phyloP scores from a whole-genome alignment of 73 alveolate genomes.

The Paramecium primaurelia region DNA sequence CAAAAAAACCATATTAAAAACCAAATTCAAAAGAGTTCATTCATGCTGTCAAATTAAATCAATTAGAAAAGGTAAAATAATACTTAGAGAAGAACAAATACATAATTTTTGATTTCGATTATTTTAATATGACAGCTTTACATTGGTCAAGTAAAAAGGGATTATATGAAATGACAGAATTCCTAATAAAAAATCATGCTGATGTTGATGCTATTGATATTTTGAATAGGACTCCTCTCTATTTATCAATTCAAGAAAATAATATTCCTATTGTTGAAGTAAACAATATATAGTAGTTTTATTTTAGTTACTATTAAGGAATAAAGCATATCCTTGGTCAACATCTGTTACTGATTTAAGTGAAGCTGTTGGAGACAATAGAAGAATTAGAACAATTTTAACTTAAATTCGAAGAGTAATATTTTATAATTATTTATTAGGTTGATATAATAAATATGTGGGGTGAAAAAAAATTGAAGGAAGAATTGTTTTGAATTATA shows the following conservation, averaged over 20 bases:
- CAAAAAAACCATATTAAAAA: constrained; percentile 5
- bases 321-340: constrained; percentile 35
- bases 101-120: constrained; percentile 2
- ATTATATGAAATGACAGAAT: constrained; percentile 1
- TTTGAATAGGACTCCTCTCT: constrained; percentile 16
- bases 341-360: not conserved
- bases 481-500: not conserved
- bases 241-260: not conserved
- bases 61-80: not conserved
- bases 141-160: constrained; percentile 43
- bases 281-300: not conserved
- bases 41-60: not conserved
- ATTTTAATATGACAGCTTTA: constrained; percentile 16
- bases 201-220: constrained; percentile 44
- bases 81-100: not conserved
- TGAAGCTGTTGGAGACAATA: not conserved
- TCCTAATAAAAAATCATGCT: not conserved
- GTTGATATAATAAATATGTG: not conserved
- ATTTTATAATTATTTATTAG: not conserved
- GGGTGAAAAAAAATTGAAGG: not conserved
- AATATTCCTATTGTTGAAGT: not conserved
- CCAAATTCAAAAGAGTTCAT: not conserved
- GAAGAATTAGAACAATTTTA: not conserved
- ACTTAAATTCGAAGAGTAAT: not conserved
- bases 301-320: not conserved